Evolutionary conservation across 2,329 filamentous ascomycete genomes (phyloP), one percentile per base, ranked within the genome.

Genomic region (Alternaria consortialis): DNA sequence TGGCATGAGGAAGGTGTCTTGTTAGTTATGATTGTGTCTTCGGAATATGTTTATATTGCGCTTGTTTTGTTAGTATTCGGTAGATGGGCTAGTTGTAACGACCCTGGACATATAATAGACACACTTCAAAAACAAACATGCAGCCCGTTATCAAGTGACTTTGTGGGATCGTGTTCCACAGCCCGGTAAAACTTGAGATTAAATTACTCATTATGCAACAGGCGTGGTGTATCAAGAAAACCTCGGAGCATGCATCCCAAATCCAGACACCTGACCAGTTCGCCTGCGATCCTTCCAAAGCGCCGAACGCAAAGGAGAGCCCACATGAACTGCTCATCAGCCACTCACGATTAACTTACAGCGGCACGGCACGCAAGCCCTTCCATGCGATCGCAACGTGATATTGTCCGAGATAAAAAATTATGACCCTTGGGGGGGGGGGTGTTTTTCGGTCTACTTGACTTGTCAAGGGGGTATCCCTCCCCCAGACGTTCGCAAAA

Each of bases 11-110:
- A 40, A 48, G 37, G 53, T 20, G 39, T 56, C 29, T 47, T 47
- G 20, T 43, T 32, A 7, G 31, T 56, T 42, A 60, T 40, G 58
- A 57, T 47, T 56, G 46, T 52, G 53, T 60, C 40, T 57, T 57
- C 53, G 40, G 47, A 40, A 25, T 37, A 53, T 52, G 27, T 57
- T 57, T 47, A 36, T 17, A 29, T 15, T 52, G 53, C 46, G 27
- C 37, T 15, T 57, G 27, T 40, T 37, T 40, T 57, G 12, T 44
- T 1, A 36, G 46, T 37, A 36, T 42, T 47, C 13, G 40, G 43
- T 50, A 60, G 37, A 53, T 59, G 36, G 46, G 43, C 43, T 40
- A 31, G 36, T 36, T 25, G 36, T 32, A 55, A 34, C 34, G 17
- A 42, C 17, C 51, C 15, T 6, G 25, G 31, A 44, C 39, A 44